A percentile compares a stretch with the other conserved stretches of the same genome.
These are phyloP conservation scores for Tetracentron sinense DNA, from an alignment of 164 flowering plant genomes.

Conservation along the genomic window DNA sequence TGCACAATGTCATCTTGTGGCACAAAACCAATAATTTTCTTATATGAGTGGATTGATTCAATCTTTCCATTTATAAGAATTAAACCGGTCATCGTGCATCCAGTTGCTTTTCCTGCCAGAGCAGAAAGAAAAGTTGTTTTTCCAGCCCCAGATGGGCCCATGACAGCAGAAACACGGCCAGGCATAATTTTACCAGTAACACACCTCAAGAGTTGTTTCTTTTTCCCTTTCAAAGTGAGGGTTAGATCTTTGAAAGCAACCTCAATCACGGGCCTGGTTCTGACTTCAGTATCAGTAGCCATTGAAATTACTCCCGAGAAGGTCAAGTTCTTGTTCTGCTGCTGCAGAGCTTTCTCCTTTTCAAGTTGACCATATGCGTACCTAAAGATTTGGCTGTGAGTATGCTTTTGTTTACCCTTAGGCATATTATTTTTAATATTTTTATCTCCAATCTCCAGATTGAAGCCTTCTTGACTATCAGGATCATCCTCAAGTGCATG, in stretches of 20 bases:
- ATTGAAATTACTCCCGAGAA: constrained; percentile 86
- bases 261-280: constrained; percentile 73
- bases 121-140: constrained; percentile 98
- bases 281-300: constrained; percentile 71
- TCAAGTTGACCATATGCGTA: constrained; percentile 97
- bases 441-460: constrained; percentile 71
- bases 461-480: constrained; percentile 62
- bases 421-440: constrained; percentile 55
- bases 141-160: constrained; percentile 99
- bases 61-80: constrained; percentile 79
- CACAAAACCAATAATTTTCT: constrained; percentile 89
- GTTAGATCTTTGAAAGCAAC: constrained; percentile 92
- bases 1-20: constrained; percentile 99
- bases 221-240: constrained; percentile 74
- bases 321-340: constrained; percentile 67
- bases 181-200: constrained; percentile 89
- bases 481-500: constrained; percentile 61
- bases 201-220: constrained; percentile 72
- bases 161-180: constrained; percentile 93
- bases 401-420: constrained; percentile 67
- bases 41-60: constrained; percentile 79
- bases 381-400: constrained; percentile 89
- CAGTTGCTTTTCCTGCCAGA: constrained; percentile 72
- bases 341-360: constrained; percentile 89
- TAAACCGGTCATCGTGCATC: constrained; percentile 63